Base-by-base conservation (phyloP, 352 stramenopile species). In the Aphanomyces stellatus region DNA sequence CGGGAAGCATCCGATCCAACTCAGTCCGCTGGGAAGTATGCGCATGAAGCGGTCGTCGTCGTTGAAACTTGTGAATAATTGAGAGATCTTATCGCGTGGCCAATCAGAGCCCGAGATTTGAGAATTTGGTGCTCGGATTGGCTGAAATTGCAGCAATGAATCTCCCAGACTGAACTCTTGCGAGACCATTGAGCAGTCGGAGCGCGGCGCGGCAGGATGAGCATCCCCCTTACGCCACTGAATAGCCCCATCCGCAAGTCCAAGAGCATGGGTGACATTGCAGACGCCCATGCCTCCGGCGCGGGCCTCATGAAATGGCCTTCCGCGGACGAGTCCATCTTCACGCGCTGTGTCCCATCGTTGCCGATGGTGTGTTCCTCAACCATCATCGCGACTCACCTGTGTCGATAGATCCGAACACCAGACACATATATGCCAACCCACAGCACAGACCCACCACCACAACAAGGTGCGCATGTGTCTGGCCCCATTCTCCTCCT, bases 371-470 rank as follows among this genome's bases (percentile, higher is more conserved):
- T 65, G 11, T 34, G 13, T 43, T 17, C 10, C 22, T 7, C 13
- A 33, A 61, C 10, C 24, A 27, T 6, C 30, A 35, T 8, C 34
- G 7, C 19, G 30, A 7, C 25, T 61, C 30, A 61, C 1, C 37
- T 46, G 11, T 46, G 17, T 17, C 37, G 37, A 17, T 64, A 65
- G 57, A 65, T 65, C 7, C 57, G 57, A 13, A 51, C 57, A 19
- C 57, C 57, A 13, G 57, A 53, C 4, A 65, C 57, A n/a, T 65
- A 65, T 34, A 65, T 34, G 13, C 41, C 57, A 15, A 57, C 34
- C 5, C 34, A 65, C 28, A 35, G 15, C 43, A 24, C 17, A 7
- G 57, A 65, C 11, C 27, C 57, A 10, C 57, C 57, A 17, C 53
- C 53, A 15, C 25, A 35, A 25, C 57, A 65, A 65, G 57, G 57